These are phyloP conservation scores for Arthrobotrys megalospora DNA, from an alignment of 2,329 filamentous ascomycete species.

Conservation along the genomic window DNA sequence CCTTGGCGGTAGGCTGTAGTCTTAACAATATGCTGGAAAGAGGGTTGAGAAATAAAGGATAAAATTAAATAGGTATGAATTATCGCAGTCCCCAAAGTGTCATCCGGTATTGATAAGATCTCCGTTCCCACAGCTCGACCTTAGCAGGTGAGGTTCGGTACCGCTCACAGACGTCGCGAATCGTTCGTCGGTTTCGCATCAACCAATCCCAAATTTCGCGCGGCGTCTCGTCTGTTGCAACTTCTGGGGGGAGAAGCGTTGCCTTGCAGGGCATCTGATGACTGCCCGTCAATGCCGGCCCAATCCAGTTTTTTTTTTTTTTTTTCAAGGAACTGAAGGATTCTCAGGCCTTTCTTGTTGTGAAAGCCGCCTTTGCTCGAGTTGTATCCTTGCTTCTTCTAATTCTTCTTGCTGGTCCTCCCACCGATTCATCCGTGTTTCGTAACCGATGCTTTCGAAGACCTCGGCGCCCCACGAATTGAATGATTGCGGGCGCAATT, in stretches of 20 bases:
- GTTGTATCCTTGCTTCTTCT: conserved; percentile 37
- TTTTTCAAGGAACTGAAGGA: conserved; percentile 26
- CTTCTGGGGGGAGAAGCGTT: conserved; percentile 7
- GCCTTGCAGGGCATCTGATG: conserved; percentile 31
- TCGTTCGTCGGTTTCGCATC: conserved; percentile 12
- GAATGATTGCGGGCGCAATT: conserved; percentile 41
- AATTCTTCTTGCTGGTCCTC: conserved; percentile 45
- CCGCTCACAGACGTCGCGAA: neutral
- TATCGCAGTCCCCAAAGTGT: conserved; percentile 4
- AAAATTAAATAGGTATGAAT: neutral
- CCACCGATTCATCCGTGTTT: conserved; percentile 51
- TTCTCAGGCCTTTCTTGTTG: conserved; percentile 9
- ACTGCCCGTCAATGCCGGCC: neutral
- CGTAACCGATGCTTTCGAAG: conserved; percentile 47
- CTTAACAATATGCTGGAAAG: neutral
- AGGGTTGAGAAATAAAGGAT: neutral
- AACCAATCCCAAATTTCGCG: conserved; percentile 23
- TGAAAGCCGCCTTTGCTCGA: conserved; percentile 32
- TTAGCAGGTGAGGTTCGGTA: neutral
- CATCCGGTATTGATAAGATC: conserved; percentile 22
- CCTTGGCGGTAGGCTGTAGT: neutral
- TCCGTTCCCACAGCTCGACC: neutral
- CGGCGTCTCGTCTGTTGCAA: conserved; percentile 15
- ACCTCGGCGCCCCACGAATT: conserved; percentile 46
- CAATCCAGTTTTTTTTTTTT: too few species aligned